Conservation (phyloP, 2,329 filamentous ascomycete species). For the Neoarthrinium moseri region DNA sequence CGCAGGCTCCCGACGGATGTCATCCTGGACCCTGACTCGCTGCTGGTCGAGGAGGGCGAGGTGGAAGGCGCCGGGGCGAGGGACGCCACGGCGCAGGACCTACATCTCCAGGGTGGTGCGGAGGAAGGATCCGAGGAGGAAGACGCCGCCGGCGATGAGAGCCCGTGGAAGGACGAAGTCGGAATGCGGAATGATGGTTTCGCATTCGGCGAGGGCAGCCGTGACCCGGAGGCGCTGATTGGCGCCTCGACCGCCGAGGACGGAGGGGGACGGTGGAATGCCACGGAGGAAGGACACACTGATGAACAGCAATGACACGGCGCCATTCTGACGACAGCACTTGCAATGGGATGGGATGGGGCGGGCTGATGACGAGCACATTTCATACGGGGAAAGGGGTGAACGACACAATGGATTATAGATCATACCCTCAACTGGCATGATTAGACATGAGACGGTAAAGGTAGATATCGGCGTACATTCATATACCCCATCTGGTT, state of each 20-base stretch:
- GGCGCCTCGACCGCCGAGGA: slow-evolving; percentile 14
- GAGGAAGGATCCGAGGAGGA: slow-evolving; percentile 12
- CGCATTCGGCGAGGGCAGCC: slow-evolving; percentile 14
- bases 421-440: too few relatives aligned
- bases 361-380: too few relatives aligned
- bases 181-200: too few relatives aligned
- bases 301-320: neutral
- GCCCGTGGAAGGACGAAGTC: slow-evolving; percentile 20
- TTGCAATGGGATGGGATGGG: too few relatives aligned
- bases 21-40: slow-evolving; percentile 30
- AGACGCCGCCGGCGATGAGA: slow-evolving; percentile 10
- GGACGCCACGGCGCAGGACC: slow-evolving; percentile 10
- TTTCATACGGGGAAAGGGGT: too few relatives aligned
- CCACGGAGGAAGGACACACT: neutral
- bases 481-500: too few relatives aligned
- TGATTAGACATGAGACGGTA: too few relatives aligned
- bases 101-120: slow-evolving; percentile 5
- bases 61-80: slow-evolving; percentile 9
- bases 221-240: slow-evolving; percentile 11
- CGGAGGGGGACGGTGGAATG: slow-evolving; percentile 11
- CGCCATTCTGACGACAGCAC: too few relatives aligned
- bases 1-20: slow-evolving; percentile 27
- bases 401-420: too few relatives aligned
- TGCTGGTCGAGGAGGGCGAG: slow-evolving; percentile 16
- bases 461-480: too few relatives aligned